phyloP scores from a whole-genome alignment of 148 eudicot species.

The Simmondsia chinensis region DNA sequence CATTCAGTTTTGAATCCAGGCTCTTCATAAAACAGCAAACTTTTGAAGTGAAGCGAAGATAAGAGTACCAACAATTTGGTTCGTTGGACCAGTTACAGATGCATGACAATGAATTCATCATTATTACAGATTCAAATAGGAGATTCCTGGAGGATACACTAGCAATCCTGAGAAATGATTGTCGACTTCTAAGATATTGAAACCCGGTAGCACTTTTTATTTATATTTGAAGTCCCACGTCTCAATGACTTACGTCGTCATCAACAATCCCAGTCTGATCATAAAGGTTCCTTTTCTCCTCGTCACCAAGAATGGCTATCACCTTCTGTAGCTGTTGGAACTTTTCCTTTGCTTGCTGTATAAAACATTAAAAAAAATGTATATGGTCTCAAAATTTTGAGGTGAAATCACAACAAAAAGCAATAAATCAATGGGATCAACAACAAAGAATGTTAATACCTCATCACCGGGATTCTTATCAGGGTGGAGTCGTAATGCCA shows the following conservation, averaged over 20 bases:
- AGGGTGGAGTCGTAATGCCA: constrained; percentile 91
- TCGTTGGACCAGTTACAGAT: too few relatives aligned
- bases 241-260: constrained; percentile 80
- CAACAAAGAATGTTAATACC: constrained; percentile 25
- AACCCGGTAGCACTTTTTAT: too few relatives aligned
- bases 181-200: too few relatives aligned
- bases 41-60: too few relatives aligned
- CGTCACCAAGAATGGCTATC: constrained; percentile 89
- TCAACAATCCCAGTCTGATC: constrained; percentile 93
- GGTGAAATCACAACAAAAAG: not conserved
- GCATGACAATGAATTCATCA: too few relatives aligned
- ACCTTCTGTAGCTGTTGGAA: constrained; percentile 97
- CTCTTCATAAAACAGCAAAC: too few relatives aligned
- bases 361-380: not conserved
- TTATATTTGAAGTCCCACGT: too few relatives aligned
- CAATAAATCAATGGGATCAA: not conserved
- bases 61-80: too few relatives aligned
- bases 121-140: too few relatives aligned
- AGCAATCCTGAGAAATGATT: too few relatives aligned
- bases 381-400: not conserved
- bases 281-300: constrained; percentile 86
- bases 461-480: constrained; percentile 95
- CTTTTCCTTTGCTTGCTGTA: constrained; percentile 84
- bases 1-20: too few relatives aligned
- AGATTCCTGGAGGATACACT: too few relatives aligned